Conservation (phyloP, 495 filamentous ascomycete genomes). For the Tetracladium setigerum region DNA sequence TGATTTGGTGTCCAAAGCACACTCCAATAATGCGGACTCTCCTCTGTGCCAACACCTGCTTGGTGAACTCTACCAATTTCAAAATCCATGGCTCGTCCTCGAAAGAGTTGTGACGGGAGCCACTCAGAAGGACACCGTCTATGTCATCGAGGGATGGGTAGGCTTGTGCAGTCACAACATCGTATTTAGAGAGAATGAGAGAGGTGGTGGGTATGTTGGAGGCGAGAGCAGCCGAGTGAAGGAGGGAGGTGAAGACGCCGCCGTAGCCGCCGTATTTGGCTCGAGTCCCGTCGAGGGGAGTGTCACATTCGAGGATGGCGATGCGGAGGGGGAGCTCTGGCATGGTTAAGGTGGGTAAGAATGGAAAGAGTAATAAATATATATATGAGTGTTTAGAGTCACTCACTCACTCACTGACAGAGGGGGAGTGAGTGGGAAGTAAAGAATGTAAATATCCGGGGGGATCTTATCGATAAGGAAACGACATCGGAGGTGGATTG, state of each 20-base stretch:
- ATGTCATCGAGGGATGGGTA: slow-evolving; percentile 67
- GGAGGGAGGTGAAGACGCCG: slow-evolving; percentile 60
- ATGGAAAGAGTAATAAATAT: too few relatives aligned
- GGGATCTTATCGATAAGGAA: too few relatives aligned
- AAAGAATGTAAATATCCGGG: not conserved
- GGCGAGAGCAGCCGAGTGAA: slow-evolving; percentile 39
- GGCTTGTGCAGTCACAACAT: slow-evolving; percentile 52
- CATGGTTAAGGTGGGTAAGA: slow-evolving; percentile 6
- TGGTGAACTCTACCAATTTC: slow-evolving; percentile 63
- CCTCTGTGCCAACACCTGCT: slow-evolving; percentile 40
- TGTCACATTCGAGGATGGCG: slow-evolving; percentile 79
- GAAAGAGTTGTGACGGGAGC: slow-evolving; percentile 54
- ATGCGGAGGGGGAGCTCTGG: slow-evolving; percentile 55
- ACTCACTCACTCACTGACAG: too few relatives aligned
- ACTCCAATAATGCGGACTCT: slow-evolving; percentile 65
- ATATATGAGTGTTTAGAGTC: too few relatives aligned
- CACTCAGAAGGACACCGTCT: slow-evolving; percentile 77
- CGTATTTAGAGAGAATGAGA: slow-evolving; percentile 55
- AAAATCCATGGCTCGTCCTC: slow-evolving; percentile 70
- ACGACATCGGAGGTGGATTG: too few relatives aligned
- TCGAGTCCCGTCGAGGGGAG: slow-evolving; percentile 46
- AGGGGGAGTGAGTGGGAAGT: not conserved
- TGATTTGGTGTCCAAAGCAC: slow-evolving; percentile 90
- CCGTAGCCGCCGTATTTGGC: slow-evolving; percentile 64
- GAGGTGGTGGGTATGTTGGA: slow-evolving; percentile 23